phyloP scores from a whole-genome alignment of 148 eudicot species.

The Bassia scoparia region DNA sequence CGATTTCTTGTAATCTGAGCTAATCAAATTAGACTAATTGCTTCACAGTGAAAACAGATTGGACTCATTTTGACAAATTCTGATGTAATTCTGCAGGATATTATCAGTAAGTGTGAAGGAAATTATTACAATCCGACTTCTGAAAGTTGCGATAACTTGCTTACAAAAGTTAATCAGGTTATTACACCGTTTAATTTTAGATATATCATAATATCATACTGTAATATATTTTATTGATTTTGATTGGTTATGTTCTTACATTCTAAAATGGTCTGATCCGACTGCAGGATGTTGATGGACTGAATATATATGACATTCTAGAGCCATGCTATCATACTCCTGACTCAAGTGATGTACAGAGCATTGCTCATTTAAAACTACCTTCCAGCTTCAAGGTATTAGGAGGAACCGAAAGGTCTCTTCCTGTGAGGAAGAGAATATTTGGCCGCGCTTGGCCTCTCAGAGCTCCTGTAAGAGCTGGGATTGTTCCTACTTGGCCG shows the following conservation, averaged over 20 bases:
- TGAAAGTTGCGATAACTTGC: conserved; percentile 42
- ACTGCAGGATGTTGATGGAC: conserved; percentile 47
- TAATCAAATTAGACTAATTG: neutral
- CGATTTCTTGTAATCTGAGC: neutral
- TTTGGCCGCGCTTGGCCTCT: conserved; percentile 98
- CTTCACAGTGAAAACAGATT: neutral
- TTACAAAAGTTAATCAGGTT: conserved; percentile 57
- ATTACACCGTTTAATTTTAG: neutral
- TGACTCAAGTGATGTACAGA: conserved; percentile 19
- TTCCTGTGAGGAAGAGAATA: conserved; percentile 83
- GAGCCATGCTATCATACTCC: conserved; percentile 85
- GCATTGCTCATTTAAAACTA: conserved; percentile 30
- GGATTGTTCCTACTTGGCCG: conserved; percentile 88
- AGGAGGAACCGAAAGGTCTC: conserved; percentile 77
- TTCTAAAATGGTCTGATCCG: conserved; percentile 1
- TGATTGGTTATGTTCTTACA: neutral
- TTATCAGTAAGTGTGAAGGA: conserved; percentile 44
- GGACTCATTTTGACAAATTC: neutral
- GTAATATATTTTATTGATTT: neutral
- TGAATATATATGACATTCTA: conserved; percentile 77
- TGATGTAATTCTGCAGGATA: conserved; percentile 43
- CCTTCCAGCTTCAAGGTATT: conserved; percentile 74
- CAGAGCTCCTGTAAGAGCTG: conserved; percentile 79
- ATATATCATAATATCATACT: no score
- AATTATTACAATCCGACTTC: conserved; percentile 52